Percentiles rank a stretch among this genome's conserved stretches.
These are phyloP conservation scores for Arachis stenosperma DNA, from an alignment of 306 rosid species.

Conservation along the genomic window DNA sequence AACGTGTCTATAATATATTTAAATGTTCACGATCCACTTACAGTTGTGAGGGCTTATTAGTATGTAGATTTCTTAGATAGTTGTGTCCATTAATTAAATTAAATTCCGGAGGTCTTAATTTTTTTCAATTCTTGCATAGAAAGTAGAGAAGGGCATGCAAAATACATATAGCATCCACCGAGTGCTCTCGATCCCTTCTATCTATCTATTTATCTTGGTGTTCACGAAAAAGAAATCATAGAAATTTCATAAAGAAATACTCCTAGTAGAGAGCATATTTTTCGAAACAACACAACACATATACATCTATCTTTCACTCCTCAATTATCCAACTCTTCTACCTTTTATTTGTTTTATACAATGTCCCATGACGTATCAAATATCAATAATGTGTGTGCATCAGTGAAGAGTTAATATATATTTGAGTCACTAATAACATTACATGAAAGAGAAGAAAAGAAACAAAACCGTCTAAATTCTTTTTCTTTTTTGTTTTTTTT, in stretches of 20 bases:
- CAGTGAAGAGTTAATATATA: slow-evolving; percentile 18
- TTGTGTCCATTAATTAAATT: slow-evolving; percentile 29
- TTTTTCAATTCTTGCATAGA: slow-evolving; percentile 53
- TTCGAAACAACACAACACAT: slow-evolving; percentile 46
- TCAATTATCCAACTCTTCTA: slow-evolving; percentile 60
- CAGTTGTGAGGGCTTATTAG: not conserved
- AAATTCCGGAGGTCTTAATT: slow-evolving; percentile 21
- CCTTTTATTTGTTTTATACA: slow-evolving; percentile 62
- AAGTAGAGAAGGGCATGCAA: slow-evolving; percentile 53
- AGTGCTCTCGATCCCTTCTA: not conserved
- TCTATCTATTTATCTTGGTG: slow-evolving; percentile 49
- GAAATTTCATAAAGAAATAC: slow-evolving; percentile 35
- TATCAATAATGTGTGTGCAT: slow-evolving; percentile 37
- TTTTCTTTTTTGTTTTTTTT: no score
- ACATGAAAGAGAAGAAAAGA: slow-evolving; percentile 32
- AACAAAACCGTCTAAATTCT: slow-evolving; percentile 18
- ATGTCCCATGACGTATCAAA: slow-evolving; percentile 46
- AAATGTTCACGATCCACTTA: slow-evolving; percentile 26
- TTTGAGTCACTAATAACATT: slow-evolving; percentile 40
- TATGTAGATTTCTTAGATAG: slow-evolving; percentile 34
- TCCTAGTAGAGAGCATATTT: slow-evolving; percentile 44
- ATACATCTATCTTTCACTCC: slow-evolving; percentile 63
- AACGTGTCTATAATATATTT: not conserved
- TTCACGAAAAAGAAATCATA: slow-evolving; percentile 39
- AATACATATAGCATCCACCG: slow-evolving; percentile 41